Evolutionary conservation across 1,284 basidiomycete species (phyloP), one percentile per base, ranked within the genome.

Genomic region (Tetrapyrgos nigripes): DNA sequence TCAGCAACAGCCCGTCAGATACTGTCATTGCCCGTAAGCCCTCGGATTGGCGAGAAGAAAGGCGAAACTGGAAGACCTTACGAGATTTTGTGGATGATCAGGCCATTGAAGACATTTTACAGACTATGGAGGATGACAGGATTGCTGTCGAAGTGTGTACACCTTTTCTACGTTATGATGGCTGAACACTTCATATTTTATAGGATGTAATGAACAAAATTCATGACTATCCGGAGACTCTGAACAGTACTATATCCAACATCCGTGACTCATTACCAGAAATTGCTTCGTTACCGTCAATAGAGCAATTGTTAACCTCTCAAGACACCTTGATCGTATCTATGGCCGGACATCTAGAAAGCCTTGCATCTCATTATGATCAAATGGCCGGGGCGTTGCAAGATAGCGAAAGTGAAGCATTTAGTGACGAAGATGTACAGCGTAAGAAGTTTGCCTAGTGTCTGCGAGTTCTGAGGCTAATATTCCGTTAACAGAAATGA

Each of bases 71-170:
- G 91, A 93, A 92, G 79, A 90, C 88, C 0, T 67, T 93, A 46
- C 80, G 92, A 29, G 91, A 93, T 68, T 93, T 93, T 72, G 88
- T 92, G 27, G 89, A 92, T 66, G 92, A 93, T 64, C 81, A 85
- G 31, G 87, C 85, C 9, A 87, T 93, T 45, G 91, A 93, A 57
- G 87, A 90, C 56, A 80, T 86, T 19, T 68, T 89, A 51, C 91
- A 93, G 55, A 79, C 78, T 2, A 83, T 93, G 55, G 92, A 93
- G 64, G 80, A 76, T 58, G 89, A 92, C 58, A 78, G 90, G 37
- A 78, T 76, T 60, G 76, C 75, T 33, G 75, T 93, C 29, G 91
- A 93, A 61, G 91, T 91, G 62, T 55, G 85, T 78, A 23, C 23
- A 17, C 44, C 26, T 40, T 65, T 49, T 49, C 26, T 3, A 24